Base-by-base conservation (phyloP, 2,329 filamentous ascomycete species). In the Cordyceps militaris region DNA sequence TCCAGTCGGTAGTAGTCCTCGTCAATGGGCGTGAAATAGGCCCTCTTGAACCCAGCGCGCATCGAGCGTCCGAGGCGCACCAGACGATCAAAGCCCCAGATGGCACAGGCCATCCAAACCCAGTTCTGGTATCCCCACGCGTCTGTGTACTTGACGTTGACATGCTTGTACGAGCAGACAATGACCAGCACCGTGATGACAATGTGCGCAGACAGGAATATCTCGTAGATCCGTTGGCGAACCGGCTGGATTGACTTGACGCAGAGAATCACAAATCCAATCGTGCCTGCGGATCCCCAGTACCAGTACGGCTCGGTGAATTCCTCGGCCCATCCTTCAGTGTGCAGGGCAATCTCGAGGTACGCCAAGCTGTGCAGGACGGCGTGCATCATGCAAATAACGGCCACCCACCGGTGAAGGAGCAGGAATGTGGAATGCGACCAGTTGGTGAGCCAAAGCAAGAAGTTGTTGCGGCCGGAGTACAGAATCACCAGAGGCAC, bases 401-500 rank as follows among this genome's bases (percentile, higher is more conserved):
- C 66, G 0, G 77, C 78, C 1, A 78, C 66, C 76, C 74, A 79
- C 13, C 76, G 73, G 63, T 80, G 77, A 1, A 79, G 66, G 1
- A 79, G 61, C 9, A 79, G 44, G 61, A 69, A 79, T 1, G 77
- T 79, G 1, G 70, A 70, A 58, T 77, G 72, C 1, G 68, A 71
- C 75, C 76, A 79, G 61, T 75, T 69, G 21, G 79, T 79, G 1
- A 79, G 42, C 66, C 72, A 76, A 0, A 80, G 69, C 0, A 79
- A 69, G 3, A 80, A 23, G 55, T 76, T 80, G 61, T 81, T 80
- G 1, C 79, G 67, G 0, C 72, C 67, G 0, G 73, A 69, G 55
- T 75, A 79, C 3, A 81, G 69, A 13, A 80, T 64, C 0, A 75
- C 51, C 0, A 80, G 61, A 0, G 76, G 72, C 0, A 76, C 50